A percentile compares a stretch with the other conserved stretches of the same genome.
Evolutionary conservation across 306 rosid species (phyloP).

Genomic region (Medicago ruthenica): DNA sequence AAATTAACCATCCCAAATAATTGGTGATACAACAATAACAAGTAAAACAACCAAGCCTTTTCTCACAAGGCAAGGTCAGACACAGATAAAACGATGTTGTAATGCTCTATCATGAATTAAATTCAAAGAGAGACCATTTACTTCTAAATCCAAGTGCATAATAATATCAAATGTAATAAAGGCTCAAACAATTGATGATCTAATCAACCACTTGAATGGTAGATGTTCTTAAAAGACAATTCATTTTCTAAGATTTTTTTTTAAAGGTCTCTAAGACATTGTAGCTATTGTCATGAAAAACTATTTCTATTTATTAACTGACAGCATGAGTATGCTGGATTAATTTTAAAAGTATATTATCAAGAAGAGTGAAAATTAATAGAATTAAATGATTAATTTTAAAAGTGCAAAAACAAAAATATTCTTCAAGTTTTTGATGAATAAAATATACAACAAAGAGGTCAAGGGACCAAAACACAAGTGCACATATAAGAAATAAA

Average conservation of each 20-base stretch:
- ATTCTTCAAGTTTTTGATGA: conserved; percentile 6
- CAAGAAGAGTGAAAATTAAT: not conserved
- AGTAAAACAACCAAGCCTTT: not conserved
- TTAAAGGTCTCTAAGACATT: not conserved
- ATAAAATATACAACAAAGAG: conserved; percentile 9
- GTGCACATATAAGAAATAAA: conserved; percentile 13
- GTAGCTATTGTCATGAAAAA: not conserved
- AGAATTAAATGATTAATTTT: too few species aligned
- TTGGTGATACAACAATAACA: not conserved
- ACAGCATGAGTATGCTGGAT: conserved; percentile 8
- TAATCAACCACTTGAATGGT: conserved; percentile 9
- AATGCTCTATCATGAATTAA: not conserved
- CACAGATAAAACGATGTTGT: not conserved
- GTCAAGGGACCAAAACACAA: conserved; percentile 30
- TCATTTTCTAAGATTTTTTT: not conserved
- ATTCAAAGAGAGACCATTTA: not conserved
- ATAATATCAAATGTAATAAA: not conserved
- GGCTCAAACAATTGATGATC: not conserved
- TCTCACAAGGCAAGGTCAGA: not conserved
- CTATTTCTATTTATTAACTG: not conserved
- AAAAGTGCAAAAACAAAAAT: too few species aligned
- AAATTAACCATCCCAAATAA: not conserved
- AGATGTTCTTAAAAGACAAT: conserved; percentile 23
- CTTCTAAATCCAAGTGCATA: conserved; percentile 9
- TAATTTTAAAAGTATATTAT: conserved; percentile 3